Base-by-base conservation (phyloP, 305 asterid genomes). In the Fraxinus platypoda region DNA sequence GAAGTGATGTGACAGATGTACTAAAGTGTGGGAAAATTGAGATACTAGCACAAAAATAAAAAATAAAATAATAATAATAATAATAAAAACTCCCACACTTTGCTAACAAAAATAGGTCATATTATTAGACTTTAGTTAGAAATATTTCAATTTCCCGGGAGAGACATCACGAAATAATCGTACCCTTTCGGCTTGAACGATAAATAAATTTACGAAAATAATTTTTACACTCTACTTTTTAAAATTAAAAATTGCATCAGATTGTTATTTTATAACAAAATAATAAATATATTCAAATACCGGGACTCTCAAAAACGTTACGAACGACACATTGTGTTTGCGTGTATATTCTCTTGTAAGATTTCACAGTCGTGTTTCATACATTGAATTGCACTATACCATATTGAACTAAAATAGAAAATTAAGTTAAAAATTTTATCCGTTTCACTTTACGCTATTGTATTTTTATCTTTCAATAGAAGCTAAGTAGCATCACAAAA, bases 401-500 rank as follows among this genome's bases (percentile, higher is more conserved):
- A 54, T 5, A 54, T 6, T 1, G 64, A 54, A n/a, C n/a, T 52
- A 6, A 54, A 6, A 54, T 6, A 54, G 8, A 54, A 54, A 54
- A 54, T 17, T 52, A 19, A n/a, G 26, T 54, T 54, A 54, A n/a
- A 52, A n/a, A 1, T n/a, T n/a, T 52, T 52, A 5, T 0, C 25
- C 0, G 25, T n/a, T 52, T 6, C 6, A 54, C 66, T 54, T 54
- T 54, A n/a, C 1, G 25, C 26, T 6, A 6, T 54, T 54, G 26
- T 54, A 54, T 54, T 54, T n/a, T 54, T n/a, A 54, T 54, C 66
- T 54, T 54, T n/a, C 66, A 0, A n/a, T n/a, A n/a, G 70, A 59
- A 59, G 80, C 82, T 78, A 78, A 64, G 73, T 8, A 21, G 73
- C 73, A 66, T 25, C 0, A 66, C 19, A 26, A 66, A 66, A 66